These are phyloP conservation scores for Aphanomyces stellatus DNA, from an alignment of 352 stramenopile species.

Conservation along the genomic window DNA sequence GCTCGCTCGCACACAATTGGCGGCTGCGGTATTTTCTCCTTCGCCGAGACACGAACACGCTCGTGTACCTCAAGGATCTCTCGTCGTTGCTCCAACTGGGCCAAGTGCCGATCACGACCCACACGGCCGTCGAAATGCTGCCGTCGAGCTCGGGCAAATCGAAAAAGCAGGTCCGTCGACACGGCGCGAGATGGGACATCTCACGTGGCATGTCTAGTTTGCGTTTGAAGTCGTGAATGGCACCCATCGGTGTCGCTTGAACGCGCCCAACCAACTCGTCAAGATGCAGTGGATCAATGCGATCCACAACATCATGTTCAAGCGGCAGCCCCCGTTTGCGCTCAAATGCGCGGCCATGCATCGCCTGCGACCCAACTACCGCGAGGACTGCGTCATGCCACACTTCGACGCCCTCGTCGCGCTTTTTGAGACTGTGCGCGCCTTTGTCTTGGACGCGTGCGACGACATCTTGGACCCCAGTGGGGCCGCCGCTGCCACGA, in stretches of 20 bases:
- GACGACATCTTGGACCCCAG: not conserved
- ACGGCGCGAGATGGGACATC: too few relatives aligned
- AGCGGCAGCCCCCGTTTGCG: conserved; percentile 16
- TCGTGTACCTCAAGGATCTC: conserved; percentile 68
- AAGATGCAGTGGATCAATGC: conserved; percentile 50
- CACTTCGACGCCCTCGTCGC: not conserved
- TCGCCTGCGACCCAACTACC: not conserved
- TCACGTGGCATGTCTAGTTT: too few relatives aligned
- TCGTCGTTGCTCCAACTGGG: conserved; percentile 59
- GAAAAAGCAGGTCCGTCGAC: not conserved
- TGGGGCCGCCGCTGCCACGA: not conserved
- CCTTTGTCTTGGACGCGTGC: not conserved
- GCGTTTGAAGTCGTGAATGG: conserved; percentile 76
- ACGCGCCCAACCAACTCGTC: conserved; percentile 49
- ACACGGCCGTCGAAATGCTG: conserved; percentile 44
- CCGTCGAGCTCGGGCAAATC: not conserved
- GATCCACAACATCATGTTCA: conserved; percentile 72
- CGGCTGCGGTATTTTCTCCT: conserved; percentile 81
- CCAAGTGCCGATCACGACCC: conserved; percentile 61
- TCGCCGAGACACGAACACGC: conserved; percentile 48
- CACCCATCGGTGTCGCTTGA: conserved; percentile 54
- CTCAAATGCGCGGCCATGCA: not conserved
- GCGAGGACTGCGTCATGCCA: not conserved
- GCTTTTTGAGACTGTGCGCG: not conserved
- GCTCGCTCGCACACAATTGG: conserved; percentile 66